Conservation (phyloP, 1,284 basidiomycete species). For the Stygiomarasmius scandens region DNA sequence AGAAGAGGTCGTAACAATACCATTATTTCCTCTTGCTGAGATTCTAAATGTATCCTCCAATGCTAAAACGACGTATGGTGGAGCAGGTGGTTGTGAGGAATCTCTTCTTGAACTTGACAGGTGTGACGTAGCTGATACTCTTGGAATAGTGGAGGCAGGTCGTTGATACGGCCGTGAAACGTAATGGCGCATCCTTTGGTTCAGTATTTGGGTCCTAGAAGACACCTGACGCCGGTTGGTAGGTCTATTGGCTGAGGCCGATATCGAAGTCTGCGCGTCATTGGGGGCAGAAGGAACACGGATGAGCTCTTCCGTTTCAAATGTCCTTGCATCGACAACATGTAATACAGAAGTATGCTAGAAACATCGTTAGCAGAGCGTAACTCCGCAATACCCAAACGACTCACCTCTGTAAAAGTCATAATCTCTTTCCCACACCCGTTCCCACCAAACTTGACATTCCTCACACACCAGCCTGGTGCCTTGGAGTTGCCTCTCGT, state of each 20-base stretch:
- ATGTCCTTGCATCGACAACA: conserved; percentile 79
- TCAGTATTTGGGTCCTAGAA: neutral
- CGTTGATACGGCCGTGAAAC: conserved; percentile 12
- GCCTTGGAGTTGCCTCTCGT: conserved; percentile 54
- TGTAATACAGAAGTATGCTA: conserved; percentile 79
- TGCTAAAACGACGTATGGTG: conserved; percentile 47
- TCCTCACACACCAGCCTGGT: conserved; percentile 78
- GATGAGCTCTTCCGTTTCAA: conserved; percentile 73
- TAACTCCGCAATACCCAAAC: neutral
- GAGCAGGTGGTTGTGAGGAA: conserved; percentile 21
- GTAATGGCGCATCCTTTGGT: neutral
- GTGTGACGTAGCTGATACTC: conserved; percentile 24
- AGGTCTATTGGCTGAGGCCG: conserved; percentile 17
- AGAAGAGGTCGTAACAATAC: conserved; percentile 3
- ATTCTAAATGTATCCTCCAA: conserved; percentile 61
- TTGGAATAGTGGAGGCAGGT: conserved; percentile 6
- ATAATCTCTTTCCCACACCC: conserved; percentile 63
- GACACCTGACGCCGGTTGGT: neutral
- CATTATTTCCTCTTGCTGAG: conserved; percentile 18
- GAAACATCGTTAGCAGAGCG: conserved; percentile 4
- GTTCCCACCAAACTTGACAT: conserved; percentile 70
- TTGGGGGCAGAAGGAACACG: conserved; percentile 50
- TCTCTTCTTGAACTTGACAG: conserved; percentile 21
- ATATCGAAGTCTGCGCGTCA: conserved; percentile 24
- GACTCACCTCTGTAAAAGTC: conserved; percentile 80